phyloP scores from a whole-genome alignment of 768 basidiomycete species.

The Cyathus striatus region DNA sequence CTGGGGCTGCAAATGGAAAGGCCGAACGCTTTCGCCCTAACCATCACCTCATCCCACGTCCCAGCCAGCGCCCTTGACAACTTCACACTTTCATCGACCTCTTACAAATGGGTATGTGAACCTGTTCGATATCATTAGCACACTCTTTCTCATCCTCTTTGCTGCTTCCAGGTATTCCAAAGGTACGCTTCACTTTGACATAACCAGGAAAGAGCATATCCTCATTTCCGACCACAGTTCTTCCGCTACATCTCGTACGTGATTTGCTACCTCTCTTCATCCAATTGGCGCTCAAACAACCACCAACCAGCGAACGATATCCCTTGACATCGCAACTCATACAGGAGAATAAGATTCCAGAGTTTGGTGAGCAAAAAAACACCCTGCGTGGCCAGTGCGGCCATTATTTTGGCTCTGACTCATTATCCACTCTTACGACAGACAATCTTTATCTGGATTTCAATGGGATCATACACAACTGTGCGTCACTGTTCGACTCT shows the following conservation, averaged over 20 bases:
- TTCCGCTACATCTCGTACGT: slow-evolving; percentile 95
- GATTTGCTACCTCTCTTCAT: slow-evolving; percentile 6
- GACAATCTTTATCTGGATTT: slow-evolving; percentile 93
- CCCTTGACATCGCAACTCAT: slow-evolving; percentile 97
- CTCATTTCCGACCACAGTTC: slow-evolving; percentile 58
- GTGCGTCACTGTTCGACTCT: slow-evolving; percentile 38
- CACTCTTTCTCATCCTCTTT: slow-evolving; percentile 6
- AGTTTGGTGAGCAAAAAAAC: slow-evolving; percentile 67
- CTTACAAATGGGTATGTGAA: slow-evolving; percentile 16
- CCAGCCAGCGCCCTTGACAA: too few relatives aligned
- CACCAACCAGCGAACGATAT: slow-evolving; percentile 76
- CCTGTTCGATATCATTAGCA: background rate
- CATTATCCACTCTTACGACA: slow-evolving; percentile 20
- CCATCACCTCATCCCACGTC: slow-evolving; percentile 9
- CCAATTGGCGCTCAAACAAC: slow-evolving; percentile 8
- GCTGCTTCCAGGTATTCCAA: slow-evolving; percentile 48
- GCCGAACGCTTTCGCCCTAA: slow-evolving; percentile 9
- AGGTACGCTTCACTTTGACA: slow-evolving; percentile 36
- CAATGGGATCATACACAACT: slow-evolving; percentile 90
- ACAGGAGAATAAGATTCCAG: slow-evolving; percentile 97
- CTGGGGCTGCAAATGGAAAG: background rate
- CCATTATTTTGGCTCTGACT: too few relatives aligned
- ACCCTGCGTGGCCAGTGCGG: background rate
- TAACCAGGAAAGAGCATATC: too few relatives aligned
- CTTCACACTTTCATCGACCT: slow-evolving; percentile 3